Evolutionary conservation across 768 basidiomycete species (phyloP).

Genomic region (Gloeostereum incarnatum): DNA sequence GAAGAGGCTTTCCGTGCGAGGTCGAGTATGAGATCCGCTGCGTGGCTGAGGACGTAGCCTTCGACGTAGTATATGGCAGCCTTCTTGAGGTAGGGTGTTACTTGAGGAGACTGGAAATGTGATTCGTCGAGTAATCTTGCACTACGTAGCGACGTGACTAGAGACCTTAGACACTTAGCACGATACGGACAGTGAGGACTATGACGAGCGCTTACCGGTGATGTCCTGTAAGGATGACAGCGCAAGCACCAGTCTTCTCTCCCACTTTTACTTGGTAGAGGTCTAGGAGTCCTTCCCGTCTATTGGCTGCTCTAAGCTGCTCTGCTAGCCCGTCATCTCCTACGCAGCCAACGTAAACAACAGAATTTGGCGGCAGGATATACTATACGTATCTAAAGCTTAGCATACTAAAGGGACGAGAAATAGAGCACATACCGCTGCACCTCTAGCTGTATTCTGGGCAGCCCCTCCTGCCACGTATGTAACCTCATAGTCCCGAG

Average conservation of each 20-base stretch:
- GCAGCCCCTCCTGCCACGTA: conserved; percentile 76
- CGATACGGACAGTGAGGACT: background rate
- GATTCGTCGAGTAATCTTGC: conserved; percentile 58
- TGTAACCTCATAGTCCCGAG: conserved; percentile 42
- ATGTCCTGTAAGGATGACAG: conserved; percentile 66
- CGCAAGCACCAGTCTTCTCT: conserved; percentile 67
- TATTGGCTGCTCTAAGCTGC: conserved; percentile 58
- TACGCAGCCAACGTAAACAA: conserved; percentile 67
- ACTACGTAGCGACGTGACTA: conserved; percentile 61
- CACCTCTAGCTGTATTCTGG: conserved; percentile 71
- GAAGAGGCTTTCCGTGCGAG: conserved; percentile 51
- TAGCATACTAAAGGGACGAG: background rate
- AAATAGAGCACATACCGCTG: conserved; percentile 41
- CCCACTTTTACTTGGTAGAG: conserved; percentile 60
- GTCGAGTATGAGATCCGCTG: conserved; percentile 42
- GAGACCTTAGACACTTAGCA: conserved; percentile 32
- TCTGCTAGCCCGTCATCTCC: conserved; percentile 61
- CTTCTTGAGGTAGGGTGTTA: conserved; percentile 43
- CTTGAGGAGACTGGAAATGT: conserved; percentile 46
- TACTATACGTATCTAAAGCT: conserved; percentile 33
- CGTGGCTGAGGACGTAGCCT: conserved; percentile 76
- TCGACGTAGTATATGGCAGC: conserved; percentile 67
- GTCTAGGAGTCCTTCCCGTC: conserved; percentile 56
- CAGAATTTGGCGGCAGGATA: conserved; percentile 54
- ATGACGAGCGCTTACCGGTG: conserved; percentile 35